Evolutionary conservation across 345 rosid genomes (phyloP).

Genomic region (Nasturtium officinale): DNA sequence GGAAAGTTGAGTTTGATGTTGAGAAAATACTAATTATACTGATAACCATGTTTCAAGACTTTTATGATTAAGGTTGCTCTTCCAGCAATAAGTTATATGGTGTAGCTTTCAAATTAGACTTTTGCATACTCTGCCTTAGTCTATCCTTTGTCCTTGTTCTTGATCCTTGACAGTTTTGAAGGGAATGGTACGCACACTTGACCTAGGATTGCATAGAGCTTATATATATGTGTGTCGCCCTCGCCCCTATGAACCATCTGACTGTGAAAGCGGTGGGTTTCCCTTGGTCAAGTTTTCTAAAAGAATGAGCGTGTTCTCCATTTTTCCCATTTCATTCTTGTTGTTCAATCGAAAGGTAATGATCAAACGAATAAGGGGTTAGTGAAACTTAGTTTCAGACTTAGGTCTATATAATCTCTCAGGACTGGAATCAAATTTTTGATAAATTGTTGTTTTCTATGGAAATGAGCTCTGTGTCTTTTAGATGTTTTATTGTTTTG

Average conservation of each 20-base stretch:
- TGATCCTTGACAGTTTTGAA: not conserved
- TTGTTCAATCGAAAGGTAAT: not conserved
- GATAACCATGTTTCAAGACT: not conserved
- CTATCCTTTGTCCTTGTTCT: not conserved
- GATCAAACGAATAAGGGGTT: not conserved
- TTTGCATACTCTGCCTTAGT: not conserved
- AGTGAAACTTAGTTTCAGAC: not conserved
- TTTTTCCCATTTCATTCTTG: not conserved
- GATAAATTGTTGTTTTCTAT: too few species aligned
- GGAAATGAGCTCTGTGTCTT: too few species aligned
- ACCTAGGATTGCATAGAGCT: not conserved
- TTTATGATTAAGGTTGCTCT: not conserved
- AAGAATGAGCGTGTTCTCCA: not conserved
- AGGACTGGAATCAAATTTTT: too few species aligned
- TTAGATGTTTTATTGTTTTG: too few species aligned
- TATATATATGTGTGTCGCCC: not conserved
- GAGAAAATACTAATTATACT: not conserved
- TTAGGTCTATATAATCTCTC: too few species aligned
- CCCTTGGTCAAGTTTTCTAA: slow-evolving; percentile 3
- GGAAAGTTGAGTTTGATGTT: not conserved
- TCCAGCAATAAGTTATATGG: not conserved
- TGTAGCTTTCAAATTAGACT: not conserved
- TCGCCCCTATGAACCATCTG: too few species aligned
- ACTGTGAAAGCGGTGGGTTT: not conserved
- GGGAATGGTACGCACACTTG: not conserved